Conservation (phyloP, 1,284 basidiomycete genomes). For the Exsudoporus floridanus region DNA sequence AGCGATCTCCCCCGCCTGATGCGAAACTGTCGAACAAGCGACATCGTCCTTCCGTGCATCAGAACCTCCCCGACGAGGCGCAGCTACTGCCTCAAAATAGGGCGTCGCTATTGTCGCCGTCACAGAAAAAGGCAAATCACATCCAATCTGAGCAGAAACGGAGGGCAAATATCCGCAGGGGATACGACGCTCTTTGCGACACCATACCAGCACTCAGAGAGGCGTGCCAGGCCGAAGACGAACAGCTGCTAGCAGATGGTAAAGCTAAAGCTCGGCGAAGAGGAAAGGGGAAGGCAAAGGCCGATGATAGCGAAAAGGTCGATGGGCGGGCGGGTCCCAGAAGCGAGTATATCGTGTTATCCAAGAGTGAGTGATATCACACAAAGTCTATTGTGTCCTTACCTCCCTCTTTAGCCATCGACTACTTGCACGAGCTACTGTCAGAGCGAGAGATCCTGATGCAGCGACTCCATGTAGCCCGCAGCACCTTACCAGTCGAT, state of each 20-base stretch:
- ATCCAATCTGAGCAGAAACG: slow-evolving; percentile 90
- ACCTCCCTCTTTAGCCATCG: slow-evolving; percentile 61
- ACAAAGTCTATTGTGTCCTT: slow-evolving; percentile 1
- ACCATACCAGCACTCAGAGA: slow-evolving; percentile 77
- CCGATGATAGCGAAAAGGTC: slow-evolving; percentile 54
- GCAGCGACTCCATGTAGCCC: slow-evolving; percentile 60
- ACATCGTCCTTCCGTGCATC: slow-evolving; percentile 18
- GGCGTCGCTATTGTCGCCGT: slow-evolving; percentile 58
- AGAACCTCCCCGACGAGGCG: slow-evolving; percentile 14
- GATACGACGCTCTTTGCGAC: slow-evolving; percentile 83
- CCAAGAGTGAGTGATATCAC: slow-evolving; percentile 63
- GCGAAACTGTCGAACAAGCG: slow-evolving; percentile 39
- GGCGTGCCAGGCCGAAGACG: slow-evolving; percentile 65
- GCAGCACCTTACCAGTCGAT: slow-evolving; percentile 49
- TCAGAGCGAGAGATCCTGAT: slow-evolving; percentile 55
- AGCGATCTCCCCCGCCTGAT: slow-evolving; percentile 34
- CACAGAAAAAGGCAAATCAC: slow-evolving; percentile 92
- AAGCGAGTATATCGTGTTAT: slow-evolving; percentile 82
- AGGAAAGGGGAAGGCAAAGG: slow-evolving; percentile 33
- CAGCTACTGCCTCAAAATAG: slow-evolving; percentile 18
- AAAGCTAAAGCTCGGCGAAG: slow-evolving; percentile 34
- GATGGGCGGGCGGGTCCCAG: slow-evolving; percentile 82
- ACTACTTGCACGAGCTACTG: slow-evolving; percentile 69
- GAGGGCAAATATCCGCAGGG: slow-evolving; percentile 84
- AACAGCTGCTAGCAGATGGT: slow-evolving; percentile 33